A percentile compares a stretch with the other conserved stretches of the same genome.
Evolutionary conservation across 2,329 filamentous ascomycete species (phyloP).

Genomic region (Aspergillus chevalieri): DNA sequence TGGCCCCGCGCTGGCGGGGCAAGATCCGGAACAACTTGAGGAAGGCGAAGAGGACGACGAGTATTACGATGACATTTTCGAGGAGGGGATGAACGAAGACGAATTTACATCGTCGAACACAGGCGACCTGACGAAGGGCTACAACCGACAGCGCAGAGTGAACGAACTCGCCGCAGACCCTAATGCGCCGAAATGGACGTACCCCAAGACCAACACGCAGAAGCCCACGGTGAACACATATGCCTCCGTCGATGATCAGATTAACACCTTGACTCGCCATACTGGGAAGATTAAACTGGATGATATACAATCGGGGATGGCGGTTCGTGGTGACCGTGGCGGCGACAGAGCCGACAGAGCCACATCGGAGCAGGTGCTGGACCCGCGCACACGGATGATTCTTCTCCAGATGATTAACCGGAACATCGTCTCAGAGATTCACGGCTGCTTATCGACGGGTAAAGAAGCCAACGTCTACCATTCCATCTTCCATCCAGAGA

Average conservation of each 20-base stretch:
- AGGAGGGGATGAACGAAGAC: conserved; percentile 51
- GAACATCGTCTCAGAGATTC: conserved; percentile 79
- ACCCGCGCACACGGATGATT: conserved; percentile 91
- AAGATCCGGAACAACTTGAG: conserved; percentile 34
- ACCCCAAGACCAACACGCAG: conserved; percentile 69
- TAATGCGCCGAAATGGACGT: conserved; percentile 48
- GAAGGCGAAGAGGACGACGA: conserved; percentile 52
- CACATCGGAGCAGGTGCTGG: conserved; percentile 89
- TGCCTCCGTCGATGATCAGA: conserved; percentile 78
- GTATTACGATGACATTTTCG: conserved; percentile 56
- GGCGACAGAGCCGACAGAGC: conserved; percentile 83
- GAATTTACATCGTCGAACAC: conserved; percentile 52
- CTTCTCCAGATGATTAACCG: conserved; percentile 93
- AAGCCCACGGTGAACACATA: conserved; percentile 73
- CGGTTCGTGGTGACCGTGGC: conserved; percentile 40
- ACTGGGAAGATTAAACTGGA: conserved; percentile 80
- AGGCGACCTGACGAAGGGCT: conserved; percentile 72
- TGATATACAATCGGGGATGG: conserved; percentile 50
- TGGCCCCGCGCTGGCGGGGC: conserved; percentile 27
- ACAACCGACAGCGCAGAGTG: conserved; percentile 74
- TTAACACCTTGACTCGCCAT: conserved; percentile 76
- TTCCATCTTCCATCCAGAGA: conserved; percentile 59
- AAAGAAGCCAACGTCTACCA: conserved; percentile 99
- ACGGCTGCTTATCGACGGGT: conserved; percentile 91
- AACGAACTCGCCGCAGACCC: conserved; percentile 48